Base-by-base conservation (phyloP, 2,329 filamentous ascomycete genomes). In the Calonectria pauciramosa region DNA sequence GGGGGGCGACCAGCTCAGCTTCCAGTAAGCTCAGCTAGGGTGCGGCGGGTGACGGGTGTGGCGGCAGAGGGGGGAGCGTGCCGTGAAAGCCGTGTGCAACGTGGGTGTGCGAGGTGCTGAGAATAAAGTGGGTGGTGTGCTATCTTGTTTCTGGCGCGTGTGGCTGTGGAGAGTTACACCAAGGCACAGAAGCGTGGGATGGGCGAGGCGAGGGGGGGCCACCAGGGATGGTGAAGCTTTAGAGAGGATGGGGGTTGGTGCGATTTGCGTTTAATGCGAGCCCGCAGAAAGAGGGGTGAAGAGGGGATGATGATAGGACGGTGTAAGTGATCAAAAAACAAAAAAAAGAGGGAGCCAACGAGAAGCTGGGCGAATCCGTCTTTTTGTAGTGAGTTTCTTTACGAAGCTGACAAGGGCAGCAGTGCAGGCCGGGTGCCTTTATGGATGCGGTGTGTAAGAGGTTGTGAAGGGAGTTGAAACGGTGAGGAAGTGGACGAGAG, bases 11-110 rank as follows among this genome's bases (percentile, higher is more conserved):
- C 34, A 44, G 54, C 44, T 60, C 34, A 72, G 54, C 54, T 47
- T 4, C 44, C 9, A 47, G 44, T 47, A 54, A 65, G 60, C 38
- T 65, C 41, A 65, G 60, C 60, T 65, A 49, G 71, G 71, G 71
- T 65, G 51, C 30, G 60, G 41, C 71, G 71, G 71, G 60, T 52
- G 41, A 60, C 71, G 71, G 71, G 67, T 70, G 71, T 67, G 67
- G 60, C 71, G 71, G 71, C 67, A 73, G 67, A 49, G 63, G 44
- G 44, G 44, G 44, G 44, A 73, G 67, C 67, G 71, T 73, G 71
- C 71, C 71, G 71, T 70, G 36, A 65, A 54, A 63, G 47, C 68
- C 68, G 68, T 64, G 59, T 60, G 67, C 67, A 69, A 28, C 20
- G 66, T 52, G 51, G 51, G 26, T 34, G 51, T 63, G 56, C 18